Base-by-base conservation (phyloP, 768 basidiomycete species). In the Cyclocybe cylindracea region DNA sequence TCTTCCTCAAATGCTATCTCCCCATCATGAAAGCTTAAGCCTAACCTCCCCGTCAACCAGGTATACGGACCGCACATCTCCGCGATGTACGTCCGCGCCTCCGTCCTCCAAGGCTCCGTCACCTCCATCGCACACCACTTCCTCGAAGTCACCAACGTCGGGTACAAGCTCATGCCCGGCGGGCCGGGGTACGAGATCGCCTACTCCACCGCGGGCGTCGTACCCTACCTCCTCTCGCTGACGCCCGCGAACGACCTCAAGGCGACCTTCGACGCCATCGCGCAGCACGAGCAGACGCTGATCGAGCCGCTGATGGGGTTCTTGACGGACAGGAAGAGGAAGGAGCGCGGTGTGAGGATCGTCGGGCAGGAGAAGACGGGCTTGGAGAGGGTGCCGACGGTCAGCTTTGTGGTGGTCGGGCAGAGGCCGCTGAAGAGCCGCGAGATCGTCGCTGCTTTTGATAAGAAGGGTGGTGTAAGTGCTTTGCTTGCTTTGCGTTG, bases 11-110 rank as follows among this genome's bases (percentile, higher is more conserved):
- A 16, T 13, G 13, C 8, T 39, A 10, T 33, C 5, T 13, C n/a
- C 43, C 16, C 29, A 9, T n/a, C 11, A 55, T 3, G 18, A 9
- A 37, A 41, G 32, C 13, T 31, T n/a, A n/a, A n/a, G n/a, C n/a
- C n/a, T 41, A 10, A 34, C 16, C 19, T 11, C 45, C 53, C 16
- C 18, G 18, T 18, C 16, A 5, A 18, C 5, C 53, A 91, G 89
- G 75, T 91, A 1, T 91, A 90, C 52, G 89, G 87, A 1, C 83
- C 86, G 0, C 90, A 91, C 59, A 77, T 80, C 13, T 84, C 87
- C 0, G 83, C 73, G 1, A 69, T 90, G 29, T 91, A 89, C 64
- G 75, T 83, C 24, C 84, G 84, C 32, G 50, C 68, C 1, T 31
- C 72, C 5, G 69, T 75, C 1, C 75, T 89, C n/a, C 49, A 72